A percentile compares a stretch with the other conserved stretches of the same genome.
Conservation (phyloP, 2,329 filamentous ascomycete species). For the Aspergillus uvarum region DNA sequence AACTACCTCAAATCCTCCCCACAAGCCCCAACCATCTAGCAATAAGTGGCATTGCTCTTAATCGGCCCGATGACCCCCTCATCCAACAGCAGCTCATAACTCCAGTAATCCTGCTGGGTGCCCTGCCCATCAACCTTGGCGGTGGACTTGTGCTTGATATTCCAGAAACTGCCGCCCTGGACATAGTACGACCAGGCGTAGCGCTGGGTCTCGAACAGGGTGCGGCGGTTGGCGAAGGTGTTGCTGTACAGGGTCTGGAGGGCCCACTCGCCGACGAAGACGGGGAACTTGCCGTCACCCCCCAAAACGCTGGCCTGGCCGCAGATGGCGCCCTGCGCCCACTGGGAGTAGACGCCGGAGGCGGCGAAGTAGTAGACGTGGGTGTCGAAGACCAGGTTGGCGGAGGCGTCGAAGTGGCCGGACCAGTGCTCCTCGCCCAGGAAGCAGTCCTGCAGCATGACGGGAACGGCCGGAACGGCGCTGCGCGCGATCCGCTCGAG, state of each 20-base stretch:
- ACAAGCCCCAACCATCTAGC: too few relatives aligned
- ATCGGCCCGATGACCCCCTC: too few relatives aligned
- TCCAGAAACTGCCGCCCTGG: conserved; percentile 20
- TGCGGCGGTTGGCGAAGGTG: conserved; percentile 6
- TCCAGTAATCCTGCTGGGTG: too few relatives aligned
- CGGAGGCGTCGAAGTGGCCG: conserved; percentile 9
- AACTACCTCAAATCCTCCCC: too few relatives aligned
- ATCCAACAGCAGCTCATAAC: too few relatives aligned
- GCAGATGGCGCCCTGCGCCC: conserved; percentile 1
- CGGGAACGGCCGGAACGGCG: conserved; percentile 12
- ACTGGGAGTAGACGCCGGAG: conserved; percentile 13
- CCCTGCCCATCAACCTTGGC: conserved; percentile 14
- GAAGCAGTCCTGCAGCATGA: conserved; percentile 29
- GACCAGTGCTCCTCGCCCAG: conserved; percentile 23
- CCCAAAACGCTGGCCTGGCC: conserved; percentile 9
- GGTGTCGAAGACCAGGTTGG: conserved; percentile 24
- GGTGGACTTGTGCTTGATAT: conserved; percentile 16
- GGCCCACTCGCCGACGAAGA: conserved; percentile 24
- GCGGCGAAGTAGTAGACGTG: conserved; percentile 24
- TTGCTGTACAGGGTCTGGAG: conserved; percentile 17
- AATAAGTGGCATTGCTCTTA: too few relatives aligned
- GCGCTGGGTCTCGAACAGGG: conserved; percentile 19
- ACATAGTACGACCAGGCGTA: conserved; percentile 16
- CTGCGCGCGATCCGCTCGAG: conserved; percentile 12
- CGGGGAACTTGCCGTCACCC: conserved; percentile 21